Base-by-base conservation (phyloP, 108 stramenopile species). In the Pseudonitzschia delicatissima region DNA sequence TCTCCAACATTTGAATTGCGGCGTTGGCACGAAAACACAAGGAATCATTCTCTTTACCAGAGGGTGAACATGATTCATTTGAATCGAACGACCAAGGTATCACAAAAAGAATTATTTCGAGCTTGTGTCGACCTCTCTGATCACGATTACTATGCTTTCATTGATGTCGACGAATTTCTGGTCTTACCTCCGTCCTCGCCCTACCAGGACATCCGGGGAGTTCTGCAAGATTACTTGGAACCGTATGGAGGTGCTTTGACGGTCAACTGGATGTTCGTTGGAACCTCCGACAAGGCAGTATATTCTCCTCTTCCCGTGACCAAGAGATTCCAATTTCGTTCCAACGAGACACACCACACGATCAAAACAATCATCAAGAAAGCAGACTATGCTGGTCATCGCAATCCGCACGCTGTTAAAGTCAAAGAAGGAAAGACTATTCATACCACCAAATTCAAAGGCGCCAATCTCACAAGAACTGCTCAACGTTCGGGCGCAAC, bases 301-400 rank as follows among this genome's bases (percentile, higher is more conserved):
- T 85, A 85, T 58, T 33, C 61, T 6, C 81, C 84, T 17, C 5
- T 80, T 52, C 84, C 84, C 1, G 74, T 85, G 1, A 78, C 77
- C 31, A 85, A 85, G 52, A 64, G 84, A 18, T 83, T 83, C 57
- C 66, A 71, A 44, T 75, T 74, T 39, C 42, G 78, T 15, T 78
- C 79, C 40, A 15, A 0, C 5, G 11, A n/a, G 15, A 5, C 57
- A 13, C 26, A 64, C 52, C 13, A 4, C 18, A 26, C 40, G 13
- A 51, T 71, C 8, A 71, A 71, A 35, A 7, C 44, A 1, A 64
- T 71, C 35, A 53, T 57, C 36, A 67, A 67, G 55, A 17, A 52
- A 42, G n/a, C 37, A 6, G 66, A 67, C 29, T 67, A 25, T 39
- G 8, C 11, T 32, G 53, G 12, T 6, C 8, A 23, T 25, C 39